These are phyloP conservation scores for Lathyrus aphaca DNA, from an alignment of 306 rosid species.

Conservation along the genomic window DNA sequence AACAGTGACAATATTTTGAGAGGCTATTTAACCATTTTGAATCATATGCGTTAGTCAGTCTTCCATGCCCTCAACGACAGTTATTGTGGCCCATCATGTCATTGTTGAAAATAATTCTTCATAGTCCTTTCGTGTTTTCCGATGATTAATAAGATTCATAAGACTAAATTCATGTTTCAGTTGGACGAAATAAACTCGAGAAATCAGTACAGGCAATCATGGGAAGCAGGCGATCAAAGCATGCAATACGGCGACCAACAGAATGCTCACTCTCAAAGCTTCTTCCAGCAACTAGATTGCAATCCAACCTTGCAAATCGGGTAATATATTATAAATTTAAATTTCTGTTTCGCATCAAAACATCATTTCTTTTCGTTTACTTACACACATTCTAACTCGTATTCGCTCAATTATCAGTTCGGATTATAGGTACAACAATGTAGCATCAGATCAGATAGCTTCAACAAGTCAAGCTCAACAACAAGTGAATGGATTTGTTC, in stretches of 20 bases:
- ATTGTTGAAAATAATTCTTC: too few relatives aligned
- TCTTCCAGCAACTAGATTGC: constrained; percentile 83
- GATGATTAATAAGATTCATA: neutral
- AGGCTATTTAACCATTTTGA: too few relatives aligned
- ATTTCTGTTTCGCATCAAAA: neutral
- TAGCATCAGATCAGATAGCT: constrained; percentile 66
- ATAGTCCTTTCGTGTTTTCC: neutral
- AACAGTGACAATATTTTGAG: too few relatives aligned
- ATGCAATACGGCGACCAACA: constrained; percentile 61
- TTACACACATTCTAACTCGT: neutral
- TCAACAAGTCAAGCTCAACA: constrained; percentile 66
- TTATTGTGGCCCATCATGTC: too few relatives aligned
- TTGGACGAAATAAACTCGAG: constrained; percentile 78
- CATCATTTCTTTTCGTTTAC: too few relatives aligned
- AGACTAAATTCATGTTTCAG: constrained; percentile 45
- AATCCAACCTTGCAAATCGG: constrained; percentile 91
- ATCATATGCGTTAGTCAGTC: too few relatives aligned
- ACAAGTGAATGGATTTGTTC: constrained; percentile 78
- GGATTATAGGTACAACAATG: constrained; percentile 57
- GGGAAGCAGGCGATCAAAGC: constrained; percentile 79
- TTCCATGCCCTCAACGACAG: too few relatives aligned
- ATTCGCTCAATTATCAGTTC: constrained; percentile 32
- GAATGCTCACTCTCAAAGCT: constrained; percentile 68
- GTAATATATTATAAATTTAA: constrained; percentile 41
- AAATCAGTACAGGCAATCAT: constrained; percentile 62